Percentiles rank a stretch among this genome's conserved stretches.
Evolutionary conservation across 2,329 filamentous ascomycete genomes (phyloP).

Genomic region (Fusarium algeriense): DNA sequence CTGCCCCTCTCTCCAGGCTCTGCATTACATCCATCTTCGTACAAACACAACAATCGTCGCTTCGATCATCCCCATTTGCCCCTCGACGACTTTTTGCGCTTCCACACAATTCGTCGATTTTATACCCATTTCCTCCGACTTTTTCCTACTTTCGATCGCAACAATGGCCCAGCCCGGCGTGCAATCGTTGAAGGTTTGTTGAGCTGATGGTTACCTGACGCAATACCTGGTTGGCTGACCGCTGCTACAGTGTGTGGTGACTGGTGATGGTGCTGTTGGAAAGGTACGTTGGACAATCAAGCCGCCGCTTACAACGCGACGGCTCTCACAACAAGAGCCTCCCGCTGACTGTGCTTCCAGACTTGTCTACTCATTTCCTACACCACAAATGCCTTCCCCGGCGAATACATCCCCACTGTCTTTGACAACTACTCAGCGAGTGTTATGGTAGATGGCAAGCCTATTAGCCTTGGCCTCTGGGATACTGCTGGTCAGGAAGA

Average conservation of each 20-base stretch:
- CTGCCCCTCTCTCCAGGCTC: conserved; percentile 24
- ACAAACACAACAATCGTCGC: conserved; percentile 25
- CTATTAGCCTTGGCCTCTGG: conserved; percentile 96
- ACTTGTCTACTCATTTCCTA: conserved; percentile 99
- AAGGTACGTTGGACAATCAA: conserved; percentile 72
- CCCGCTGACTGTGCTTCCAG: conserved; percentile 62
- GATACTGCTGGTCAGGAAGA: conserved; percentile 99
- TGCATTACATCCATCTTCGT: conserved; percentile 29
- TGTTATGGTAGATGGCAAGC: conserved; percentile 98
- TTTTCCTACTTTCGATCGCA: conserved; percentile 26
- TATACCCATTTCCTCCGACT: conserved; percentile 11
- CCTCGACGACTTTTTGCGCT: conserved; percentile 27
- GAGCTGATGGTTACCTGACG: conserved; percentile 32
- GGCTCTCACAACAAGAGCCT: conserved; percentile 4
- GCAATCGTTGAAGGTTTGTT: conserved; percentile 88
- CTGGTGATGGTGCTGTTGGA: conserved; percentile 98
- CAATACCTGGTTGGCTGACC: conserved; percentile 46
- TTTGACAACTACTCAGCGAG: conserved; percentile 99
- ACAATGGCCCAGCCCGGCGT: conserved; percentile 84
- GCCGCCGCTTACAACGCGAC: conserved; percentile 4
- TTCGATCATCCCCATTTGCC: conserved; percentile 28
- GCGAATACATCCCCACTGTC: conserved; percentile 99
- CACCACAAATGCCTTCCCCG: conserved; percentile 99
- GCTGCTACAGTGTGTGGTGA: conserved; percentile 87
- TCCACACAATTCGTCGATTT: conserved; percentile 4